Conservation (phyloP, 257 asterid genomes). For the Solanum verrucosum region DNA sequence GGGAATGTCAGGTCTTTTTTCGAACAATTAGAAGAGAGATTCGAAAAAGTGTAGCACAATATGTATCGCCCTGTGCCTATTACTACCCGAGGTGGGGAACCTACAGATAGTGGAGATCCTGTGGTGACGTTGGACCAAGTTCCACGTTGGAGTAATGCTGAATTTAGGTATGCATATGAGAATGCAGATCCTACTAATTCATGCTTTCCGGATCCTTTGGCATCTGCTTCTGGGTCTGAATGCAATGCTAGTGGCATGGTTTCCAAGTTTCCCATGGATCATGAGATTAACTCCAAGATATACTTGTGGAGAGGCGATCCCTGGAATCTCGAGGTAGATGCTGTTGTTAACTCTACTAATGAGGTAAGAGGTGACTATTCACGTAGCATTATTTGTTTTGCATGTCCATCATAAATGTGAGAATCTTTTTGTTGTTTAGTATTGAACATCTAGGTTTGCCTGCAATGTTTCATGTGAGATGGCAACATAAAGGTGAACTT, state of each 20-base stretch:
- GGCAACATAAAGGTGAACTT: neutral
- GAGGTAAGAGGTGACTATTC: constrained; percentile 41
- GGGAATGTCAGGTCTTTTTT: neutral
- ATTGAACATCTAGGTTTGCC: neutral
- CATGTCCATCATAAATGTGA: neutral
- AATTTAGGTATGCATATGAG: constrained; percentile 46
- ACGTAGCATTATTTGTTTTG: neutral
- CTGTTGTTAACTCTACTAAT: constrained; percentile 79
- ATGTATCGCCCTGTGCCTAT: constrained; percentile 54
- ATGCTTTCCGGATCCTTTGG: constrained; percentile 62
- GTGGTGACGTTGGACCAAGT: constrained; percentile 73
- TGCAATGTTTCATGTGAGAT: neutral
- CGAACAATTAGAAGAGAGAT: constrained; percentile 11
- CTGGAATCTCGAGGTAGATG: constrained; percentile 96
- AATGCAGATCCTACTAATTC: constrained; percentile 48
- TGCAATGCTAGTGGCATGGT: constrained; percentile 49
- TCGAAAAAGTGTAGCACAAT: constrained; percentile 18
- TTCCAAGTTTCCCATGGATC: constrained; percentile 75
- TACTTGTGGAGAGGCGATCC: constrained; percentile 94
- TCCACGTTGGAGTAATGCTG: constrained; percentile 78
- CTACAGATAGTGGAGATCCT: constrained; percentile 66
- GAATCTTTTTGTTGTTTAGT: neutral
- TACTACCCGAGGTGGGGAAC: constrained; percentile 58
- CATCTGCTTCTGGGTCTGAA: constrained; percentile 56
- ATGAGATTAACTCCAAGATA: constrained; percentile 64